Evolutionary conservation across 208 protist species (phyloP), one percentile per base, ranked within the genome.

Genomic region (Trypanosomatidae sp.): DNA sequence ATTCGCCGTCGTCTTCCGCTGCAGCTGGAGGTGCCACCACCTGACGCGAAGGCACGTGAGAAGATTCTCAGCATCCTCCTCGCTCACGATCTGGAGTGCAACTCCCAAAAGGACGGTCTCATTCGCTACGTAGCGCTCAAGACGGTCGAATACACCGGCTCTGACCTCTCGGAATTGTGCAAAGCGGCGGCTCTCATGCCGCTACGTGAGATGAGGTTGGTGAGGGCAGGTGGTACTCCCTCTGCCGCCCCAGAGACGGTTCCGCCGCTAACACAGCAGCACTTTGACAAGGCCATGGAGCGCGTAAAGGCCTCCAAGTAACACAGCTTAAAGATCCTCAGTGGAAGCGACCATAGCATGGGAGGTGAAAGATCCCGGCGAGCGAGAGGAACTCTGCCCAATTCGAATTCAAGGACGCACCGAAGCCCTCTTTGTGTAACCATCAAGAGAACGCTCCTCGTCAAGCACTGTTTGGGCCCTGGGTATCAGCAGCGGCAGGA

Each of bases 101-200:
- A 88, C 69, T 71, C 83, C 9, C 62, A 86, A 41, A 86, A 79
- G 69, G 83, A 92, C 0, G 73, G 69, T 1, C 55, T 95, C 9
- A 87, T 97, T 62, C 55, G 85, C 43, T 87, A 88, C 74, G 85
- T 99, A 7, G 96, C 94, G 1, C 59, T 81, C 15, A 90, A 84
- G 36, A 98, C 96, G 25, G 68, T 79, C 10, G 81, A 83, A 33
- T 98, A 96, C 70, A 97, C 93, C 33, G 97, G 97, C 43, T 97
- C 95, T 33, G 97, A 99, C 73, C 76, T 99, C 17, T 87, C 83
- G 33, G 97, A 98, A 77, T 82, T 99, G 64, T 98, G 94, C 86
- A 97, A 98, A 72, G 87, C 88, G 13, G 90, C 89, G 1, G 89
- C 86, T 1, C 67, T 95, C 58, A 87, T 94, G 76, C 89, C 90